Conservation (phyloP, 2,329 filamentous ascomycete genomes). For the Catunica adiposa region DNA sequence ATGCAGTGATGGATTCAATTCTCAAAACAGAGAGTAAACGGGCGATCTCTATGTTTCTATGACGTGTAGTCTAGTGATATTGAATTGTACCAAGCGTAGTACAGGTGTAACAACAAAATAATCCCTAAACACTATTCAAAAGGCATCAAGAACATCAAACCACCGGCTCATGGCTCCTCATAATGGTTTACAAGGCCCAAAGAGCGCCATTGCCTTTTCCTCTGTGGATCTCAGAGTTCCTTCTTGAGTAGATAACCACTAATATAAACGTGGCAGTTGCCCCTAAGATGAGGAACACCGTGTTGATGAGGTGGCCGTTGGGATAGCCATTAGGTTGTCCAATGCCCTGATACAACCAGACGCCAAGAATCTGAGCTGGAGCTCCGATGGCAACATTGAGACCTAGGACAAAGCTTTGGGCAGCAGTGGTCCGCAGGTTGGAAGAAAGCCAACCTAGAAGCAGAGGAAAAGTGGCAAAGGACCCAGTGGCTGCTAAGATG, state of each 20-base stretch:
- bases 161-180: too few relatives aligned
- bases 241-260: neutral
- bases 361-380: constrained; percentile 52
- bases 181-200: constrained; percentile 1
- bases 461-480: constrained; percentile 53
- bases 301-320: constrained; percentile 48
- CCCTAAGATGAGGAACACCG: constrained; percentile 36
- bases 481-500: constrained; percentile 48
- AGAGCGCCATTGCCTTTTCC: neutral
- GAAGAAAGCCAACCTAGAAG: constrained; percentile 55
- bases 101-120: too few relatives aligned
- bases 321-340: constrained; percentile 38
- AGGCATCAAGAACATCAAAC: too few relatives aligned
- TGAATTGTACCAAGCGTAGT: too few relatives aligned
- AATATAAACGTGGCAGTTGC: constrained; percentile 22
- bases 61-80: too few relatives aligned
- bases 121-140: too few relatives aligned
- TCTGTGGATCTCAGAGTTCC: neutral
- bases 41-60: too few relatives aligned
- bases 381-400: constrained; percentile 51
- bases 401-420: constrained; percentile 52
- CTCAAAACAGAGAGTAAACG: too few relatives aligned
- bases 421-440: constrained; percentile 48
- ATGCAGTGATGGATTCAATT: too few relatives aligned
- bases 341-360: constrained; percentile 41